Evolutionary conservation across 225 moss, liverwort and hornwort genomes (phyloP).

Genomic region (Antitrichia curtipendula): DNA sequence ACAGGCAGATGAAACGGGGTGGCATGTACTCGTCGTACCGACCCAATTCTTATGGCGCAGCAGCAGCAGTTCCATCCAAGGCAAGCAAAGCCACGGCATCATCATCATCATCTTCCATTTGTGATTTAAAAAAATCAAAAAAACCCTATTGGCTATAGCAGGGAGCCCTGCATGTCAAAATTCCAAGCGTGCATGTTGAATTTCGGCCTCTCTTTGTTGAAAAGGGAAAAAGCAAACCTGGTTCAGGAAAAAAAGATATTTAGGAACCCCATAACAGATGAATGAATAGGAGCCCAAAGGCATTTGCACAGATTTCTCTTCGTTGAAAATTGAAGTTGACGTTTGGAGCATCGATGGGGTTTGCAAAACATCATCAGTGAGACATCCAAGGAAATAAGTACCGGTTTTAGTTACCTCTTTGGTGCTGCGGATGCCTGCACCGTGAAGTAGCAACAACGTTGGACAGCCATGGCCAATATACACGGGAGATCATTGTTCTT

Average conservation of each 20-base stretch:
- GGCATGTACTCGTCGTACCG: constrained; percentile 34
- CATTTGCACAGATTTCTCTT: constrained; percentile 38
- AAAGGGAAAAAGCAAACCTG: not conserved
- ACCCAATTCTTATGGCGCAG: constrained; percentile 49
- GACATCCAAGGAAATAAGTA: not conserved
- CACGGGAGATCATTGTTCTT: constrained; percentile 3
- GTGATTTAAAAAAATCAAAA: not conserved
- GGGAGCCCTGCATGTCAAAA: constrained; percentile 19
- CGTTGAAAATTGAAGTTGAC: not conserved
- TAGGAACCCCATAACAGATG: constrained; percentile 6
- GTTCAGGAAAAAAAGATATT: not conserved
- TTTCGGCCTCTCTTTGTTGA: constrained; percentile 1
- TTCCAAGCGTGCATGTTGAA: constrained; percentile 14
- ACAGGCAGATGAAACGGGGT: constrained; percentile 56
- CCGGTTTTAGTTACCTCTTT: not conserved
- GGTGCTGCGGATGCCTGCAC: not conserved
- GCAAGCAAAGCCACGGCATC: constrained; percentile 77
- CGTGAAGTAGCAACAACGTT: constrained; percentile 4
- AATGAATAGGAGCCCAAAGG: constrained; percentile 1
- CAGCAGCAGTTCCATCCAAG: constrained; percentile 70
- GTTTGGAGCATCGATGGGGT: not conserved
- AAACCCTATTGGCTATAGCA: constrained; percentile 45
- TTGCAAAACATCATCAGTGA: constrained; percentile 3
- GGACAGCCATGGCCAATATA: not conserved
- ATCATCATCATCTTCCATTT: constrained; percentile 16